Conservation (phyloP, 345 rosid genomes). For the Gossypium anomalum region DNA sequence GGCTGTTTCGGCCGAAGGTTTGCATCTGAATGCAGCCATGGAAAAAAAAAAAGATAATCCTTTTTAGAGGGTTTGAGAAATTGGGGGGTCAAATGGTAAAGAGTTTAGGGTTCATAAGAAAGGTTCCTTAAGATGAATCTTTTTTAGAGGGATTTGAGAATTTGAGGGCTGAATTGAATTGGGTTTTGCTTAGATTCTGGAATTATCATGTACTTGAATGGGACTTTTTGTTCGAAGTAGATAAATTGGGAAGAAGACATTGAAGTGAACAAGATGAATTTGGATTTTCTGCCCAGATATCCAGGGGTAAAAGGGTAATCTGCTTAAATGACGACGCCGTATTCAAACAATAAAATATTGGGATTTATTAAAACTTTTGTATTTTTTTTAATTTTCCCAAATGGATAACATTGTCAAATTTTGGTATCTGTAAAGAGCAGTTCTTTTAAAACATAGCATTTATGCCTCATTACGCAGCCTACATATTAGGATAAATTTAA, state of each 20-base stretch:
- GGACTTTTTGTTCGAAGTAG: background rate
- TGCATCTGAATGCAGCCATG: conserved; percentile 63
- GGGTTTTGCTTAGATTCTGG: conserved; percentile 11
- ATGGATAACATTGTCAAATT: background rate
- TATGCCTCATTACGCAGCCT: background rate
- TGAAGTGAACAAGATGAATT: background rate
- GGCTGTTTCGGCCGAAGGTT: conserved; percentile 50
- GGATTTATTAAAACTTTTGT: too few relatives aligned
- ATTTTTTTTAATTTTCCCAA: background rate
- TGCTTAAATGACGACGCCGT: background rate
- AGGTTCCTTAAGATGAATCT: conserved; percentile 4
- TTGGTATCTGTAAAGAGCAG: background rate
- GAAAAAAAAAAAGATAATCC: conserved; percentile 12
- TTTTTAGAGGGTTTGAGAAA: conserved; percentile 1
- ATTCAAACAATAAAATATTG: too few relatives aligned
- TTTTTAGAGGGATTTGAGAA: conserved; percentile 8
- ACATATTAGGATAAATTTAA: too few relatives aligned
- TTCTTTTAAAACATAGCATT: background rate
- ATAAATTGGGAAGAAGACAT: background rate
- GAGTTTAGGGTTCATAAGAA: conserved; percentile 3
- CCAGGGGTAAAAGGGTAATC: background rate
- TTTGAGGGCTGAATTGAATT: conserved; percentile 9
- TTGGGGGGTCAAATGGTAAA: background rate
- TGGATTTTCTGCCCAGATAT: background rate
- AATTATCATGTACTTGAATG: background rate